Conservation (phyloP, 2,329 filamentous ascomycete species). For the Davidsoniella eucalypti region DNA sequence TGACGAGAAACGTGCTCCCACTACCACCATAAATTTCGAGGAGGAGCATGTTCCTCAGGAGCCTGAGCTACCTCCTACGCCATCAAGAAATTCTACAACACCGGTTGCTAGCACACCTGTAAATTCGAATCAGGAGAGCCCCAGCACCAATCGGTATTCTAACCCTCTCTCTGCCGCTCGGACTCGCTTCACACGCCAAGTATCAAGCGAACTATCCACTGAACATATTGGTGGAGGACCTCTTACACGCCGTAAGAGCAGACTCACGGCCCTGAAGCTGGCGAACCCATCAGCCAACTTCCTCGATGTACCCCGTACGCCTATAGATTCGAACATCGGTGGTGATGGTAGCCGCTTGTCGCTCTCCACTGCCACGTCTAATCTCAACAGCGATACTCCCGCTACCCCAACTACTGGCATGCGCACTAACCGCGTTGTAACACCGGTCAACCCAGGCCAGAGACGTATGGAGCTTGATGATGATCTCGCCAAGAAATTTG, state of each 20-base stretch:
- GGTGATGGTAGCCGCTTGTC: constrained; percentile 71
- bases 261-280: constrained; percentile 9
- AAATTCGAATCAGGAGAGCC: constrained; percentile 28
- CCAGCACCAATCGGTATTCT: constrained; percentile 29
- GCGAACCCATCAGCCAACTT: constrained; percentile 7
- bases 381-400: constrained; percentile 26
- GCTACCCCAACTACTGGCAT: constrained; percentile 62
- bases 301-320: constrained; percentile 48
- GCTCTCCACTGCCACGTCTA: constrained; percentile 45
- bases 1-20: constrained; percentile 43
- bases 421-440: constrained; percentile 32
- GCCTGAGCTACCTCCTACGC: constrained; percentile 75
- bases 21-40: constrained; percentile 6
- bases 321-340: constrained; percentile 55
- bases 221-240: constrained; percentile 4
- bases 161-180: constrained; percentile 26
- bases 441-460: constrained; percentile 47
- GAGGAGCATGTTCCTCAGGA: constrained; percentile 11
- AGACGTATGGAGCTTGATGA: constrained; percentile 54
- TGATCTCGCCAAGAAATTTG: constrained; percentile 58
- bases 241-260: constrained; percentile 7
- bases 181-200: constrained; percentile 17
- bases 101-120: constrained; percentile 25
- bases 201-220: constrained; percentile 15
- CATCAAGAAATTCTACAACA: constrained; percentile 53